These are phyloP conservation scores for Phytopythium mirpurense DNA, from an alignment of 352 stramenopile genomes.

Conservation along the genomic window DNA sequence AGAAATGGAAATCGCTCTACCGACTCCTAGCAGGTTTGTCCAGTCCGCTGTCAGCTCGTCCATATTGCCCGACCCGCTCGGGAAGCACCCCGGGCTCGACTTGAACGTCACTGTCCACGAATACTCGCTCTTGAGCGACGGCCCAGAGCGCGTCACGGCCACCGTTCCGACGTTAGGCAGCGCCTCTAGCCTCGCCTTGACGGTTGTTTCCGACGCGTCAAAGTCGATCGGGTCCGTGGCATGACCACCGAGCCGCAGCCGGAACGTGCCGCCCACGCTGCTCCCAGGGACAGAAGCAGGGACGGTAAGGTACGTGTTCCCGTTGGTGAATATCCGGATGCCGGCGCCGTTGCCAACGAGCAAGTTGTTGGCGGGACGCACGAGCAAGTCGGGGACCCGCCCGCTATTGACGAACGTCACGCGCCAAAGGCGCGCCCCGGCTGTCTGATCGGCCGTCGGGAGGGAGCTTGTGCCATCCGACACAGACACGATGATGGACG, in stretches of 20 bases:
- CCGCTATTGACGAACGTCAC: conserved; percentile 91
- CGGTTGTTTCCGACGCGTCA: conserved; percentile 89
- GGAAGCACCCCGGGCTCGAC: conserved; percentile 91
- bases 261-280: conserved; percentile 86
- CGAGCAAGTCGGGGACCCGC: conserved; percentile 82
- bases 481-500: conserved; percentile 70
- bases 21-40: conserved; percentile 37
- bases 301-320: conserved; percentile 24
- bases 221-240: conserved; percentile 85
- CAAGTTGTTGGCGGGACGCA: conserved; percentile 69
- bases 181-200: conserved; percentile 89
- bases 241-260: conserved; percentile 84
- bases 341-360: conserved; percentile 86
- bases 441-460: conserved; percentile 20
- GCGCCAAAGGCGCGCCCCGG: conserved; percentile 70
- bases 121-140: conserved; percentile 89
- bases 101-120: conserved; percentile 93
- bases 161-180: conserved; percentile 93
- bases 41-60: conserved; percentile 34
- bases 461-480: conserved; percentile 50
- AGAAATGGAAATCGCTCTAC: conserved; percentile 29
- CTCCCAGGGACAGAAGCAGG: conserved; percentile 79
- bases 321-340: conserved; percentile 78
- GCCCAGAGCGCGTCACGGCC: conserved; percentile 70
- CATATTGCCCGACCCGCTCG: conserved; percentile 67